A percentile compares a stretch with the other conserved stretches of the same genome.
These are phyloP conservation scores for Neonectria ditissima DNA, from an alignment of 2,329 filamentous ascomycete species.

Conservation along the genomic window DNA sequence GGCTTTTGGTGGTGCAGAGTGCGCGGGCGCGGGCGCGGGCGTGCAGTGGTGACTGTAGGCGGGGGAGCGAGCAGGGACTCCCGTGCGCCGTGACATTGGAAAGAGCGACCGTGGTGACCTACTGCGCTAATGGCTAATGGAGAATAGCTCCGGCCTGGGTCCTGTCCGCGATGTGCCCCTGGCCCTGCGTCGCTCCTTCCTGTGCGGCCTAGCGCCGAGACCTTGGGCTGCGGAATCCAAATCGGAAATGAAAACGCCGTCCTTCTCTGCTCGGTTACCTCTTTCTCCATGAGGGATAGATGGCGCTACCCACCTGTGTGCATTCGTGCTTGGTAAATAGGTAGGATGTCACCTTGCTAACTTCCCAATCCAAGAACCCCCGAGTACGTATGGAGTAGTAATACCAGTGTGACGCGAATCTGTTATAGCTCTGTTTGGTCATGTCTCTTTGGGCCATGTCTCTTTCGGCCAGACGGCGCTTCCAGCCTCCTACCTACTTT, in stretches of 20 bases:
- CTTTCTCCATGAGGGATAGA: constrained; percentile 21
- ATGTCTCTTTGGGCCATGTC: not conserved
- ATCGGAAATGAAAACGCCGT: constrained; percentile 33
- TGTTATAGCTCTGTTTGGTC: constrained; percentile 19
- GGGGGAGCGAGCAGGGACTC: constrained; percentile 17
- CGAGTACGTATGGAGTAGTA: too few species aligned
- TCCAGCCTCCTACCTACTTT: not conserved
- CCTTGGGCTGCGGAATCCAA: constrained; percentile 21
- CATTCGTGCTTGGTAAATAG: too few species aligned
- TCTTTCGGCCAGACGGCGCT: not conserved
- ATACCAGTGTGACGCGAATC: constrained; percentile 3
- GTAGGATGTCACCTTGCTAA: not conserved
- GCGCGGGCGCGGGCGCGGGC: constrained; percentile 9
- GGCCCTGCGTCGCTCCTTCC: constrained; percentile 19
- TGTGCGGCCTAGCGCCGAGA: constrained; percentile 21
- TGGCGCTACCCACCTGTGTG: not conserved
- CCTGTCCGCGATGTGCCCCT: constrained; percentile 9
- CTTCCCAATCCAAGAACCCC: constrained; percentile 9
- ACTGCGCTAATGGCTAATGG: constrained; percentile 8
- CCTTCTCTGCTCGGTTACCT: constrained; percentile 17
- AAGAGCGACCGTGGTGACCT: constrained; percentile 17
- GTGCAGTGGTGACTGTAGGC: constrained; percentile 10
- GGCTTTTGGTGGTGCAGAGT: constrained; percentile 13
- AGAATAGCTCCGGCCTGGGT: constrained; percentile 24
- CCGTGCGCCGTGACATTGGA: constrained; percentile 31